Percentiles rank a stretch among this genome's conserved stretches.
Conservation (phyloP, 2,329 filamentous ascomycete genomes). For the Venturia pyrina region DNA sequence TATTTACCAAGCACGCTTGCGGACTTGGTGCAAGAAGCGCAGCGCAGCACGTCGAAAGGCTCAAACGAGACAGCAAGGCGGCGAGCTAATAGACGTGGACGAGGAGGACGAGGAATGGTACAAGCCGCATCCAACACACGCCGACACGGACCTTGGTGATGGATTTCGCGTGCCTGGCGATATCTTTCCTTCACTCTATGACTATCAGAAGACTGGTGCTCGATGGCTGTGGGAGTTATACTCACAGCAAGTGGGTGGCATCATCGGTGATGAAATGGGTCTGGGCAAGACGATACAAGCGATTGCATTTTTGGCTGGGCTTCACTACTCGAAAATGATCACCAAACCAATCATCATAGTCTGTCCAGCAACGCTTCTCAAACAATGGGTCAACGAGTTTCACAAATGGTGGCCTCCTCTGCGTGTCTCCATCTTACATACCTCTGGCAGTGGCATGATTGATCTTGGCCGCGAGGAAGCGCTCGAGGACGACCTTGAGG, state of each 20-base stretch:
- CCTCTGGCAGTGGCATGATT: conserved; percentile 92
- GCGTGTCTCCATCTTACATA: conserved; percentile 87
- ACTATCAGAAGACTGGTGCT: conserved; percentile 94
- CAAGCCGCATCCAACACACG: conserved; percentile 71
- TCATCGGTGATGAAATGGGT: conserved; percentile 97
- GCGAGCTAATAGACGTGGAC: conserved; percentile 12
- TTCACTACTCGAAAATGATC: conserved; percentile 85
- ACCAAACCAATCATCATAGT: conserved; percentile 82
- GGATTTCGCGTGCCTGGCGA: conserved; percentile 79
- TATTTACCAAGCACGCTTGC: conserved; percentile 65
- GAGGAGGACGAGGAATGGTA: conserved; percentile 57
- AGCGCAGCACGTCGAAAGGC: conserved; percentile 45
- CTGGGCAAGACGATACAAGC: conserved; percentile 86
- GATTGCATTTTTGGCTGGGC: conserved; percentile 74
- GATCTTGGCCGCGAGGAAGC: conserved; percentile 55
- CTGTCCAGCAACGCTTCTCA: conserved; percentile 86
- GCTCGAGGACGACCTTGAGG: conserved; percentile 51
- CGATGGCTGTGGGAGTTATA: conserved; percentile 94
- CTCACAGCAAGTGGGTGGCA: conserved; percentile 80
- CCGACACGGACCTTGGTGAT: conserved; percentile 66
- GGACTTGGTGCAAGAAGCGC: conserved; percentile 61
- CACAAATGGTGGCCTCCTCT: conserved; percentile 99
- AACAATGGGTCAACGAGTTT: conserved; percentile 98
- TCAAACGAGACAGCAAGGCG: conserved; percentile 23
- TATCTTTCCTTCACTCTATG: conserved; percentile 83